Evolutionary conservation across 345 rosid species (phyloP), one percentile per base, ranked within the genome.

Genomic region (Raphanus raphanistrum): DNA sequence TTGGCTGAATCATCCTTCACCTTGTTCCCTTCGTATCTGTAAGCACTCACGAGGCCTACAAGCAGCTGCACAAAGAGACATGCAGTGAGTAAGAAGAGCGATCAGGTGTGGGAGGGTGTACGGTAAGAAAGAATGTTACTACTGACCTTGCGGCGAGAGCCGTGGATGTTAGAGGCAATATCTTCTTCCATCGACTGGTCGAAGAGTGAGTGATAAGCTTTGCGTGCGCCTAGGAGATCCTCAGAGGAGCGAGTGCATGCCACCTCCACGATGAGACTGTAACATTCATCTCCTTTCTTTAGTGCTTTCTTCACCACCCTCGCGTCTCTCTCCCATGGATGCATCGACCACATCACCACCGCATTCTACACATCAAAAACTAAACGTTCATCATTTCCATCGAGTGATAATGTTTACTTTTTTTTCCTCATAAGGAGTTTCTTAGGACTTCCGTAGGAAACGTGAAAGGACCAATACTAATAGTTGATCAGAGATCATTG

Each of bases 311-410:
- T 85, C 45, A 90, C 32, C 83, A 90, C 71, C 64, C 97, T 90
- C 1, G 99, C 99, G 68, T 92, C 99, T 79, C 97, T 90, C 82
- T 95, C 97, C 97, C 98, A 91, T 6, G 96, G 96, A 76, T 95
- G 97, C 94, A 84, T 84, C 1, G 91, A 70, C 89, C 92, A 86
- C 48, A 89, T 80, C 54, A 89, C 85, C 67, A 88, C 74, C 8
- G 98, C 97, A 67, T 88, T 88, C 99, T 94, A 59, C 59, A 68
- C 31, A 75, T 57, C 31, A 57, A 1, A 70, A 1, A 16, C 67
- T 55, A 80, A 64, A 54, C 11, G 1, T 62, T 36, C 26, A 29
- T 10, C 36, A 5, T 50, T 17, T 66, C 45, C 76, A 28, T 43
- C 5, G 2, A 0, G 25, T 48, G 13, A 12, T 4, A 48, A 6